Conservation (phyloP, 306 rosid genomes). For the Casuarina equisetifolia region DNA sequence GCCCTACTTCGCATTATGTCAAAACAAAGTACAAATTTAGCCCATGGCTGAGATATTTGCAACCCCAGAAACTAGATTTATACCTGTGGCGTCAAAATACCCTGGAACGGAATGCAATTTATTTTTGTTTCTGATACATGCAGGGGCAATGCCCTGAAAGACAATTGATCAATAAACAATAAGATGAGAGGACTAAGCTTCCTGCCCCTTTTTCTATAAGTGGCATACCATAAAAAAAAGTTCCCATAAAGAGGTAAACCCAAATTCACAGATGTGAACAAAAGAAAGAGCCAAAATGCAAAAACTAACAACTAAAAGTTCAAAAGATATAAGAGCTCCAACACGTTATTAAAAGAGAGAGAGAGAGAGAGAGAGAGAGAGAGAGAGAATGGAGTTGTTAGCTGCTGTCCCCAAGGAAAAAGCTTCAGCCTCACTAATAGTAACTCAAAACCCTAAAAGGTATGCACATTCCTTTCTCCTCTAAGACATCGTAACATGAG, state of each 20-base stretch:
- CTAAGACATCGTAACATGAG: not conserved
- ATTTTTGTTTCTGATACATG: not conserved
- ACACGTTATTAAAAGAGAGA: too few relatives aligned
- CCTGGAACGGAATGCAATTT: not conserved
- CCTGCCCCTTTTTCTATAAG: not conserved
- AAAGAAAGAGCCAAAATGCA: not conserved
- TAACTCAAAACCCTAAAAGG: not conserved
- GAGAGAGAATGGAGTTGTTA: not conserved
- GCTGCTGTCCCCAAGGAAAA: not conserved
- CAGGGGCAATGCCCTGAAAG: not conserved
- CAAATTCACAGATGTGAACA: too few relatives aligned
- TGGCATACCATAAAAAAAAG: not conserved
- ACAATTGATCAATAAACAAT: not conserved
- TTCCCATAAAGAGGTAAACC: not conserved
- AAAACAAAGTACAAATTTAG: not conserved
- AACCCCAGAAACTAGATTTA: not conserved
- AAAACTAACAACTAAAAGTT: not conserved
- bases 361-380: too few relatives aligned
- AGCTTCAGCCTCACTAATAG: not conserved
- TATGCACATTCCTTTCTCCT: not conserved
- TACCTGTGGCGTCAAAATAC: not conserved
- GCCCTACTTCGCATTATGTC: not conserved
- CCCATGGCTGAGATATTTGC: not conserved
- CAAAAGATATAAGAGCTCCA: not conserved
- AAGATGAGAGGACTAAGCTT: not conserved